phyloP scores from a whole-genome alignment of 228 moss, liverwort and hornwort genomes.

The Sphagnum fallax region DNA sequence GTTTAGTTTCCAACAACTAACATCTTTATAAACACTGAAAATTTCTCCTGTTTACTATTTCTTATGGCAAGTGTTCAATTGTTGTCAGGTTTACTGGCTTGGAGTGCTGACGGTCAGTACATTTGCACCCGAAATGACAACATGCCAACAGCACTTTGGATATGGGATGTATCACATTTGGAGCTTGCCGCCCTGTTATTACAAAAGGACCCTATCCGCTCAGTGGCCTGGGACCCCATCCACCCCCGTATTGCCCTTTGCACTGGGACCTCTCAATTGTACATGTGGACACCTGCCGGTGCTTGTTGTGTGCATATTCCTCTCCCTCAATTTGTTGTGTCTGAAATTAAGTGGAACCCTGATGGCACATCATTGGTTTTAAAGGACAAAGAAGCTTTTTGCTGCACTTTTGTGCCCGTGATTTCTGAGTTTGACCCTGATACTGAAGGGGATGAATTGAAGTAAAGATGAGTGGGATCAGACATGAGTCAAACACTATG shows the following conservation, averaged over 20 bases:
- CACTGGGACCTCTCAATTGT: constrained; percentile 77
- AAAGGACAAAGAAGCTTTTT: constrained; percentile 86
- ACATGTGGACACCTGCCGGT: constrained; percentile 93
- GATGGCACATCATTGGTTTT: constrained; percentile 79
- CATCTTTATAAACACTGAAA: neutral
- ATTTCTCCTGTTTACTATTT: neutral
- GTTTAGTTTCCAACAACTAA: neutral
- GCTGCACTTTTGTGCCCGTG: constrained; percentile 87
- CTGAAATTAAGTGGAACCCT: constrained; percentile 87
- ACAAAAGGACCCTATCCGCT: constrained; percentile 80
- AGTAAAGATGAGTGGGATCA: too few species aligned
- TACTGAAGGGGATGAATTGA: constrained; percentile 6
- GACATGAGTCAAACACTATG: too few species aligned
- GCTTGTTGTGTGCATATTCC: constrained; percentile 96
- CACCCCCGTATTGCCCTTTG: constrained; percentile 79
- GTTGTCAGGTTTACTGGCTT: constrained; percentile 70
- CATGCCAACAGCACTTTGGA: constrained; percentile 95
- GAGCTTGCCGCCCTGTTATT: constrained; percentile 84
- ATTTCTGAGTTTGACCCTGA: constrained; percentile 72
- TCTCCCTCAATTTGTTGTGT: constrained; percentile 67
- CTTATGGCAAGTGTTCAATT: neutral
- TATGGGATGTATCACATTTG: constrained; percentile 87
- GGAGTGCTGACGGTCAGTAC: constrained; percentile 91
- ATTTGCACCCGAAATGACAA: constrained; percentile 90
- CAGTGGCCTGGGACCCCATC: constrained; percentile 86